Evolutionary conservation across 2,329 filamentous ascomycete species (phyloP).

Genomic region (Trichoderma harzianum): DNA sequence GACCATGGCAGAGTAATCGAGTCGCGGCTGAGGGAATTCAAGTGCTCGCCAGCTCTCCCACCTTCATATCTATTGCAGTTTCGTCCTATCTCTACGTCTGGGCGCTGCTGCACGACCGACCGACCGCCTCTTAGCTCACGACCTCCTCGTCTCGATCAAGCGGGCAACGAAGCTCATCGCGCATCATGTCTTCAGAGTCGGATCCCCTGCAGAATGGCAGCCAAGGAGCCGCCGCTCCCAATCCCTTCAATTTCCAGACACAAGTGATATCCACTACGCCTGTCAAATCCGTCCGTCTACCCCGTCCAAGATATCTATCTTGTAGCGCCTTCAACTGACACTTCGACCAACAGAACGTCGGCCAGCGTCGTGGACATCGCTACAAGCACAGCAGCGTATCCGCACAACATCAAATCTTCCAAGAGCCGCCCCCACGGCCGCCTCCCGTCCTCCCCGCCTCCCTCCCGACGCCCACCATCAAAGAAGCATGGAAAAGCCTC

Average conservation of each 20-base stretch:
- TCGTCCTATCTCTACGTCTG: neutral
- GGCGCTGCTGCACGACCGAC: neutral
- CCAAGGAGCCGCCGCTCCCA: slow-evolving; percentile 38
- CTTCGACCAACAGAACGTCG: slow-evolving; percentile 62
- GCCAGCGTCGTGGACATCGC: slow-evolving; percentile 89
- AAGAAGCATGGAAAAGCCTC: slow-evolving; percentile 87
- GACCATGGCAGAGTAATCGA: neutral
- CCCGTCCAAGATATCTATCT: neutral
- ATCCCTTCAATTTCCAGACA: slow-evolving; percentile 94
- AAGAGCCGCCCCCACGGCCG: slow-evolving; percentile 80
- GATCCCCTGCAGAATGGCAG: slow-evolving; percentile 21
- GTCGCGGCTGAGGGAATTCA: neutral
- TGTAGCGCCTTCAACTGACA: slow-evolving; percentile 12
- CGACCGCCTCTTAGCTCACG: neutral
- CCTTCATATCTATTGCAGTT: neutral
- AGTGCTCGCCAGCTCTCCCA: neutral
- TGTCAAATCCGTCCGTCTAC: slow-evolving; percentile 66
- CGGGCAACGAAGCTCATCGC: neutral
- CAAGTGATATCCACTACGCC: slow-evolving; percentile 71
- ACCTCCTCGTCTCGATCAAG: neutral
- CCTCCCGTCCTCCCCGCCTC: slow-evolving; percentile 88
- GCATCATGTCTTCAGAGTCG: slow-evolving; percentile 15
- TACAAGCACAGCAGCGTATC: slow-evolving; percentile 97
- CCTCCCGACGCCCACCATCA: slow-evolving; percentile 83
- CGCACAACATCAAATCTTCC: slow-evolving; percentile 85